Conservation (phyloP, 352 stramenopile species). For the Saprolegnia parasitica region DNA sequence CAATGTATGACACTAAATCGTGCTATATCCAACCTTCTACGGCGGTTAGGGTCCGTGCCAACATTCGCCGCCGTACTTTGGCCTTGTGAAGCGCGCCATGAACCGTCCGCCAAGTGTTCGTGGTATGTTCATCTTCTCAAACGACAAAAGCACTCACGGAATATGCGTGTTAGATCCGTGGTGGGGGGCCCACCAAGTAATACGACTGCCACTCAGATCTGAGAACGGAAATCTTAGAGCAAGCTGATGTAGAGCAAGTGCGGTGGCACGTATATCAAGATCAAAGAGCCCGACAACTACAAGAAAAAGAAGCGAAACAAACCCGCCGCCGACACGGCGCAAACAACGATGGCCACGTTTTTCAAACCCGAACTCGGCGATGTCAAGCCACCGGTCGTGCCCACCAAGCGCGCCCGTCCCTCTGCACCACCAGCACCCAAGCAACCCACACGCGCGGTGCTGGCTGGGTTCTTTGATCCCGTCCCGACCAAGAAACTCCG, state of each 20-base stretch:
- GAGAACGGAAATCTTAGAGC: neutral
- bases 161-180: constrained; percentile 42
- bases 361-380: neutral
- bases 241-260: constrained; percentile 41
- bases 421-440: too few species aligned
- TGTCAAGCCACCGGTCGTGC: neutral
- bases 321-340: neutral
- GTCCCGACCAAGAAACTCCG: neutral
- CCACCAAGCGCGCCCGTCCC: neutral
- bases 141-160: neutral
- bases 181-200: constrained; percentile 59
- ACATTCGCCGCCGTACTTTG: constrained; percentile 61
- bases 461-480: too few species aligned
- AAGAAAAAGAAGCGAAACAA: constrained; percentile 33
- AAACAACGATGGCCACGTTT: constrained; percentile 1
- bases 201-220: too few species aligned
- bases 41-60: constrained; percentile 54
- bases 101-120: constrained; percentile 70
- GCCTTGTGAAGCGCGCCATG: constrained; percentile 81
- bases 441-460: too few species aligned
- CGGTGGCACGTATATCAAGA: constrained; percentile 50
- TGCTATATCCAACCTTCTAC: neutral
- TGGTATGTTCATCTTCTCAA: constrained; percentile 1
- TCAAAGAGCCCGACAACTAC: constrained; percentile 2
- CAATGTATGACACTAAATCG: constrained; percentile 38